These are phyloP conservation scores for Apophysomyces elegans DNA, from an alignment of 371 early-diverging fungal genomes.

Conservation along the genomic window DNA sequence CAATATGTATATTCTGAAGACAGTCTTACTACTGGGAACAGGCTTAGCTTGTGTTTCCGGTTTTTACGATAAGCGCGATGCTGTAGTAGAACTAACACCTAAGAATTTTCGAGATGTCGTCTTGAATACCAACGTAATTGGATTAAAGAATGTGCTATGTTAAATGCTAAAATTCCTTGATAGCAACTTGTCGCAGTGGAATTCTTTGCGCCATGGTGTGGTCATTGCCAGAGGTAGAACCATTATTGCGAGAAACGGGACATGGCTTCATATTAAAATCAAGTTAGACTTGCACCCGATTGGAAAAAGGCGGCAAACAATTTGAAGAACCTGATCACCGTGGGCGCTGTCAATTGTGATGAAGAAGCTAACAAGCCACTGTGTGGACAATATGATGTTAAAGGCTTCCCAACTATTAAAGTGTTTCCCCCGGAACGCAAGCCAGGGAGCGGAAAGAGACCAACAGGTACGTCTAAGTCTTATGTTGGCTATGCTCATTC, in stretches of 20 bases:
- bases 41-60: conserved; percentile 16
- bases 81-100: conserved; percentile 61
- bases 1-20: conserved; percentile 8
- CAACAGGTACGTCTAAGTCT: conserved; percentile 38
- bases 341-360: conserved; percentile 92
- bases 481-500: neutral
- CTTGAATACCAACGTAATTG: conserved; percentile 64
- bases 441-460: conserved; percentile 61
- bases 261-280: neutral
- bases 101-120: conserved; percentile 75
- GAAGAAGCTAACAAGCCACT: conserved; percentile 72
- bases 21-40: conserved; percentile 12
- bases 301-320: conserved; percentile 88
- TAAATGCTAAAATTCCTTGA: conserved; percentile 8
- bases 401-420: conserved; percentile 97
- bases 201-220: conserved; percentile 95
- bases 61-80: conserved; percentile 60
- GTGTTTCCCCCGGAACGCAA: conserved; percentile 64
- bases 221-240: conserved; percentile 83
- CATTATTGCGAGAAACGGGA: neutral
- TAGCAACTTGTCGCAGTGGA: conserved; percentile 82
- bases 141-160: neutral
- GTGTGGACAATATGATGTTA: conserved; percentile 78
- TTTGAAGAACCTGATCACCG: conserved; percentile 77
- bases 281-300: conserved; percentile 71